phyloP scores from a whole-genome alignment of 164 flowering plant species.

The Nymphaea thermarum region DNA sequence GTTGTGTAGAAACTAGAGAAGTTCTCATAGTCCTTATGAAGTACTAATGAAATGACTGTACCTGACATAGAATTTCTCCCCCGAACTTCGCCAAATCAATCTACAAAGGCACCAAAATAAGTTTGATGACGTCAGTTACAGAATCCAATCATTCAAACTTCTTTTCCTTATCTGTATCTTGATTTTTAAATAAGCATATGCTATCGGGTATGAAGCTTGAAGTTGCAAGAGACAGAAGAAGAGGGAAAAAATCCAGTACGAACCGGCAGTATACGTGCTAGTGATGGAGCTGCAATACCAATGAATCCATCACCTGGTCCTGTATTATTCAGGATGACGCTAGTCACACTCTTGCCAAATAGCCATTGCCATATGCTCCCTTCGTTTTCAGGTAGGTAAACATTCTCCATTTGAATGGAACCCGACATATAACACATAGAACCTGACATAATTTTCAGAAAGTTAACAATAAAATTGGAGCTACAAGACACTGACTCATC shows the following conservation, averaged over 20 bases:
- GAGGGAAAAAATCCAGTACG: constrained; percentile 8
- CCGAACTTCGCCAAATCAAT: constrained; percentile 90
- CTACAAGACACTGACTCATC: not conserved
- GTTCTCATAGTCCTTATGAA: no score
- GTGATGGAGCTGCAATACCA: constrained; percentile 94
- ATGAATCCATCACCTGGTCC: constrained; percentile 86
- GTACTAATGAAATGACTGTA: constrained; percentile 12
- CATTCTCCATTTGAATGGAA: constrained; percentile 77
- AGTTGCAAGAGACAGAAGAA: not conserved
- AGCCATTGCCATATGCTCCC: constrained; percentile 93
- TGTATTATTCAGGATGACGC: constrained; percentile 55
- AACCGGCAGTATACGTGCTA: constrained; percentile 91
- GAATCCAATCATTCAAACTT: no score
- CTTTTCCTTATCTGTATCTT: no score
- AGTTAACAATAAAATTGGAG: constrained; percentile 4
- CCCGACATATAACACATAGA: constrained; percentile 98
- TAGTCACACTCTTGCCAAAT: constrained; percentile 69
- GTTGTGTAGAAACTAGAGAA: no score
- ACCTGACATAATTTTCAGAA: constrained; percentile 28
- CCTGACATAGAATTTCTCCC: constrained; percentile 93
- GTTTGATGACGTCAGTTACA: no score
- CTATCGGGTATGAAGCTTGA: not conserved
- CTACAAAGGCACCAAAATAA: constrained; percentile 19
- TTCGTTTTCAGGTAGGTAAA: constrained; percentile 77
- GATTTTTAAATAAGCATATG: not conserved